Base-by-base conservation (phyloP, 345 rosid species). In the Acer campestre region DNA sequence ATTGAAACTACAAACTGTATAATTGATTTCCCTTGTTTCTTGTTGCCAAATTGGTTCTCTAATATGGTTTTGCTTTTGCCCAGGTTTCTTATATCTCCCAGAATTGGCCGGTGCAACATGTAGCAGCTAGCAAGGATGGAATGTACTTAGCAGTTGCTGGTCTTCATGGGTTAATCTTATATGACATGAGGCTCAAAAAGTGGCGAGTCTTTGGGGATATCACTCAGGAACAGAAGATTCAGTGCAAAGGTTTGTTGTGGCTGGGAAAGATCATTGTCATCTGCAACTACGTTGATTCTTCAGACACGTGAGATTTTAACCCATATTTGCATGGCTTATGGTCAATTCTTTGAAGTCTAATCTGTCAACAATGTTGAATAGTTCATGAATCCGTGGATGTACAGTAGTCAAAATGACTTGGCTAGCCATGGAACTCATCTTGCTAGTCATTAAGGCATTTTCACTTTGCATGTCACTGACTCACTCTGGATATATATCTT, bases 61-160 rank as follows among this genome's bases (percentile, higher is more conserved):
- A 63, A 90, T 76, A 58, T 46, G 31, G 25, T 77, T 77, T 59
- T 83, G 69, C 63, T 79, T 79, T 85, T 74, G 77, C 66, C 65
- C 87, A 96, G 99, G 97, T 89, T 79, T 89, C 97, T 51, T 92
- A 96, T 80, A 86, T 94, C 77, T 89, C 95, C 48, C 98, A 92
- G 53, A 96, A 96, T 82, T 96, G 99, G 99, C 99, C 99, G n/a
- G 93, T 96, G 77, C 99, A 91, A 80, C 98, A 96, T 80, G 99
- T 92, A 77, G 97, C 98, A 61, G 95, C 99, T 77, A 94, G 97
- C 86, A 93, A 88, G 87, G 99, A 96, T 81, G 99, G 99, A 71
- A 89, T 89, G 92, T 91, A 90, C 87, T 79, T 96, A 70, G 98
- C 98, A 29, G 97, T 89, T 81, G 99, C 98, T 84, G 99, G 99